Evolutionary conservation across 1,284 basidiomycete genomes (phyloP), one percentile per base, ranked within the genome.

Genomic region (Apiotrichum veenhuisii): DNA sequence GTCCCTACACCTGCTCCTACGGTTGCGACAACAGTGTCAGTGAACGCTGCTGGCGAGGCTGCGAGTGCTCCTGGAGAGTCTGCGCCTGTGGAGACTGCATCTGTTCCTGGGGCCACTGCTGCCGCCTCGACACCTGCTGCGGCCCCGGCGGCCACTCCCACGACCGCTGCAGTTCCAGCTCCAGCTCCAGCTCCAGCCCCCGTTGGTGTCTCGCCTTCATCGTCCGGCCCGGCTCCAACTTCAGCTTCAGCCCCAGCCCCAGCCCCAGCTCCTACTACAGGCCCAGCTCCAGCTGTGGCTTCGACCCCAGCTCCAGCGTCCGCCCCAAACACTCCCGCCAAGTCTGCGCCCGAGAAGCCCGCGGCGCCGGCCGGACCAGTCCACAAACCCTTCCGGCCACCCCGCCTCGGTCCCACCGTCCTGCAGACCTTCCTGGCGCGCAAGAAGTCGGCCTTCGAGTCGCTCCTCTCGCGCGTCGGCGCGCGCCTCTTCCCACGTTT

Each of bases 401-500:
- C 43, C 1, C 27, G 23, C 1, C 50, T 57, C 2, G 47, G 51
- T 15, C 59, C 61, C 18, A 47, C 33, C 1, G 58, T 64, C 2
- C 62, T 62, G 23, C 42, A 55, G 4, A 63, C 57, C 1, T 69
- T 67, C 43, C 36, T 57, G 0, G 27, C 58, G 14, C 61, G 65
- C 18, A 68, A 67, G 38, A 64, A 59, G 42, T 27, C 52, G 1
- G 49, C 37, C 1, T 71, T 75, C 61, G 44, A 62, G 1, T 45
- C 49, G 1, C 62, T 72, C 10, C 65, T 68, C 34, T 30, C 52
- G 1, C 64, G 69, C 1, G 62, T 67, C 5, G 59, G 63, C 1
- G 15, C 54, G 3, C 61, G 69, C 3, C 52, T 56, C n/a, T 71
- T 69, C 64, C 59, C 68, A 1, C 61, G 54, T 15, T 64, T 61